Conservation (phyloP, 768 basidiomycete genomes). For the Phylloporus arenicola region DNA sequence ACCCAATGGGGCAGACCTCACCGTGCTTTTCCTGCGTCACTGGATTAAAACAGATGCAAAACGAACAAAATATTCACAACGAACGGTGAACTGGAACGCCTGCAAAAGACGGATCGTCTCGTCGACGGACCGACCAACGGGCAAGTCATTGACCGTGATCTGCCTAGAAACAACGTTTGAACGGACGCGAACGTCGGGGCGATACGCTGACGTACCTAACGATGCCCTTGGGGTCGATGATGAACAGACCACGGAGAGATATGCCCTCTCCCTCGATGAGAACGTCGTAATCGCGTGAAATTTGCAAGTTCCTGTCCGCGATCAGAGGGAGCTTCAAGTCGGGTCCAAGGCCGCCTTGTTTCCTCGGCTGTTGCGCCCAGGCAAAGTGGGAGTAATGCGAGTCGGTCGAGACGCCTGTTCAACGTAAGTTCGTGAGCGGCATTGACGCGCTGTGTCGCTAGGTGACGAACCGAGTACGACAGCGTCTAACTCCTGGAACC, state of each 20-base stretch:
- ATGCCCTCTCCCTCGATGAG: conserved; percentile 86
- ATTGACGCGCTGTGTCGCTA: neutral
- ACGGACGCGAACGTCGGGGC: neutral
- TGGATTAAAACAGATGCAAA: neutral
- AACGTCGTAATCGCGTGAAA: conserved; percentile 82
- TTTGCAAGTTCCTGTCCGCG: conserved; percentile 73
- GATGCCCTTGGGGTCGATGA: conserved; percentile 80
- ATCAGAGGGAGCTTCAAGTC: conserved; percentile 80
- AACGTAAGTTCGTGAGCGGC: neutral
- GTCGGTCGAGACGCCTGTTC: conserved; percentile 75
- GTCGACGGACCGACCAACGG: conserved; percentile 90
- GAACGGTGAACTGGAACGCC: conserved; percentile 86
- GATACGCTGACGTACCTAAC: conserved; percentile 41
- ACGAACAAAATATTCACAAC: conserved; percentile 18
- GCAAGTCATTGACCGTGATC: conserved; percentile 87
- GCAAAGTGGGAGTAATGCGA: conserved; percentile 85
- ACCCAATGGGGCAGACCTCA: conserved; percentile 90
- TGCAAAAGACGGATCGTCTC: conserved; percentile 88
- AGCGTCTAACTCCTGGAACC: conserved; percentile 69
- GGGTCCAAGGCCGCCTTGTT: conserved; percentile 86
- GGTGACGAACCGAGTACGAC: conserved; percentile 61
- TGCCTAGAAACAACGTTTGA: conserved; percentile 39
- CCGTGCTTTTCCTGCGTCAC: conserved; percentile 65
- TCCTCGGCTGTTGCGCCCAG: conserved; percentile 78
- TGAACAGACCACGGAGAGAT: conserved; percentile 79